Evolutionary conservation across 495 filamentous ascomycete species (phyloP), one percentile per base, ranked within the genome.

Genomic region (Choiromyces venosus): DNA sequence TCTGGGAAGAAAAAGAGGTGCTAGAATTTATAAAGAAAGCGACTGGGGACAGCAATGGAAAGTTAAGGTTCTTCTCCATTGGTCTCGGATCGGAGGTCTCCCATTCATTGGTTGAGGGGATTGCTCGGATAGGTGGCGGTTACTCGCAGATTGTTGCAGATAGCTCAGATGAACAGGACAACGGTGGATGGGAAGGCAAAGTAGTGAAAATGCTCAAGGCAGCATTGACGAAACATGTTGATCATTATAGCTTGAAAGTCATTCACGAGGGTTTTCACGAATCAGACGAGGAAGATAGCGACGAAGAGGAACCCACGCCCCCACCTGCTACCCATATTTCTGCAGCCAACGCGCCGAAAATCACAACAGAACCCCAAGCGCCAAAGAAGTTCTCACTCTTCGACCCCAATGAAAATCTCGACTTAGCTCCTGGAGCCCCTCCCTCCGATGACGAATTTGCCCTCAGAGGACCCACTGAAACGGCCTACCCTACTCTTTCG

Each of bases 131-230:
- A 64, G 89, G 89, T 6, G 88, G 89, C 77, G 90, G 90, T 9
- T 90, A 91, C 73, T 82, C 86, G 0, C 89, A 91, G 79, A 78
- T 84, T 0, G 88, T 91, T 5, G 83, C 84, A 12, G 46, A 52
- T 52, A n/a, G 46, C 25, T 25, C 46, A n/a, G 46, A 52, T 52
- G 46, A 52, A 25, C 40, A 42, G 66, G 71, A 72, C 36, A 18
- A 7, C 10, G 65, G 65, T 36, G 86, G 87, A 76, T 85, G 89
- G 72, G 87, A 90, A 75, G 84, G 80, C 61, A 89, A 89, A 80
- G 85, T 92, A 6, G 84, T 92, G 4, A 84, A 89, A 9, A 91
- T 92, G 87, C 83, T 92, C 39, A 91, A 91, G 77, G 89, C 85
- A 1, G 88, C 88, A 0, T 77, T 92, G 37, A 85, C 85, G 12